Percentiles rank a stretch among this genome's conserved stretches.
Evolutionary conservation across 768 basidiomycete genomes (phyloP).

Genomic region (Boletus huronensis): DNA sequence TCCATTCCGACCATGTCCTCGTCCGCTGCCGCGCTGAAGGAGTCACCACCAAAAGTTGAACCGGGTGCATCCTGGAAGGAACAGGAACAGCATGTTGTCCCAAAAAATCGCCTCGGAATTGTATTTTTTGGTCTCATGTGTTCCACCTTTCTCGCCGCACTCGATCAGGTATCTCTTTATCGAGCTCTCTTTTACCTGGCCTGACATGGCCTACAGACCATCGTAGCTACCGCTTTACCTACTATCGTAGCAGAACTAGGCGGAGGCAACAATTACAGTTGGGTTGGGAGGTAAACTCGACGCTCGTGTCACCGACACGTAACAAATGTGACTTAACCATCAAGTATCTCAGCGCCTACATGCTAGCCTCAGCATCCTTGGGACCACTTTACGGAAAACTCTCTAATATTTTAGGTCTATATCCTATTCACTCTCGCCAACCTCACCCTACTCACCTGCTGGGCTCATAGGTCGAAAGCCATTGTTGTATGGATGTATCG

Average conservation of each 20-base stretch:
- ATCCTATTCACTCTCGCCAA: background rate
- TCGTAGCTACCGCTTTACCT: constrained; percentile 48
- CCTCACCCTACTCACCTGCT: background rate
- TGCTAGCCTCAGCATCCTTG: constrained; percentile 42
- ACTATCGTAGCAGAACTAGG: constrained; percentile 46
- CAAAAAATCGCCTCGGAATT: constrained; percentile 39
- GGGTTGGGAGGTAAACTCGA: constrained; percentile 42
- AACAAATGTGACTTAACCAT: background rate
- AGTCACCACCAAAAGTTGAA: constrained; percentile 1
- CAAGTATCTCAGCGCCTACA: constrained; percentile 37
- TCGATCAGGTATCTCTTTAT: constrained; percentile 39
- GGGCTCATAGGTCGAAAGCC: constrained; percentile 34
- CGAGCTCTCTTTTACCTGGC: background rate
- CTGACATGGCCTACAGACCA: constrained; percentile 31
- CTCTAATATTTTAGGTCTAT: constrained; percentile 37
- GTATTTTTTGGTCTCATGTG: constrained; percentile 46
- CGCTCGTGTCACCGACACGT: background rate
- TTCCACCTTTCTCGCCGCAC: constrained; percentile 42
- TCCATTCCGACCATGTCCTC: constrained; percentile 5
- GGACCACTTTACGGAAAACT: constrained; percentile 49
- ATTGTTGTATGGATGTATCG: constrained; percentile 35
- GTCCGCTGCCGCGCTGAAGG: background rate
- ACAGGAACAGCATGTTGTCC: constrained; percentile 40
- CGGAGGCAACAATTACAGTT: constrained; percentile 44
- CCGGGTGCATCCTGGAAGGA: constrained; percentile 38